Percentiles rank a stretch among this genome's conserved stretches.
phyloP scores from a whole-genome alignment of 129 eudicot genomes.

The Kitagawia praeruptora region DNA sequence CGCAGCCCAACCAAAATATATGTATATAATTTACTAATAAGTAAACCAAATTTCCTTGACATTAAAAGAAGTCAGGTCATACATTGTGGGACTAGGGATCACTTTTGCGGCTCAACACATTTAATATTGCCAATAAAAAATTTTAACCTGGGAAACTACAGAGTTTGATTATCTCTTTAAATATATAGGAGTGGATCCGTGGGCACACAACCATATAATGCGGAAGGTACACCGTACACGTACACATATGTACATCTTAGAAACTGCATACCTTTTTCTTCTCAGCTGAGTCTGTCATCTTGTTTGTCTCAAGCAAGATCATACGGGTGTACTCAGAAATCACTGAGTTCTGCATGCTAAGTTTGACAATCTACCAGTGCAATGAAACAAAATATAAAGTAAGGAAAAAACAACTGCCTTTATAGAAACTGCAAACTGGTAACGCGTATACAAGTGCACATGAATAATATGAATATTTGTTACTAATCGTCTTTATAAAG shows the following conservation, averaged over 20 bases:
- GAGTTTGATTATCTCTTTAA: background rate
- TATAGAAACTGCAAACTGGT: background rate
- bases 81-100: too few relatives aligned
- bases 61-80: background rate
- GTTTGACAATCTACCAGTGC: conserved; percentile 52
- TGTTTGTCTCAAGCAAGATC: conserved; percentile 43
- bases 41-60: background rate
- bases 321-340: conserved; percentile 75
- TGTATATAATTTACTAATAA: too few relatives aligned
- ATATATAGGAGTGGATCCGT: background rate
- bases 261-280: conserved; percentile 28
- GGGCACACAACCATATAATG: background rate
- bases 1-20: background rate
- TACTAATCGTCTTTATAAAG: background rate
- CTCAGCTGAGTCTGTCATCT: conserved; percentile 26
- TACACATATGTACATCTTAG: background rate
- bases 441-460: background rate
- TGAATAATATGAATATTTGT: background rate
- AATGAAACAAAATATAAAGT: background rate
- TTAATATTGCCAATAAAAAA: background rate
- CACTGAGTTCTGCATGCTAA: conserved; percentile 46
- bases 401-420: background rate
- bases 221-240: background rate
- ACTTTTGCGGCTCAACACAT: background rate
- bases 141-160: background rate